Base-by-base conservation (phyloP, 106 monocot genomes). In the Vanilla planifolia region DNA sequence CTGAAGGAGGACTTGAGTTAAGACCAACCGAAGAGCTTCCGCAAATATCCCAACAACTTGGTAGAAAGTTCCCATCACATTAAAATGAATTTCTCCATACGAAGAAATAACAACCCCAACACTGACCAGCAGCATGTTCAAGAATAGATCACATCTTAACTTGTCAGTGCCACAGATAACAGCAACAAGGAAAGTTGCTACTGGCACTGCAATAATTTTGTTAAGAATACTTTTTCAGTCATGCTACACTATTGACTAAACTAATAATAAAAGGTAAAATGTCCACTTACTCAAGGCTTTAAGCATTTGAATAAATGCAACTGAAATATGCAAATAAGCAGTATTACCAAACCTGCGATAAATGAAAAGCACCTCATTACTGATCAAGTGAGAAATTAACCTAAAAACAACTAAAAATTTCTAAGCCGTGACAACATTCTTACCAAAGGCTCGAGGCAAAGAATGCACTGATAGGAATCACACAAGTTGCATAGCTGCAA, bases 381-480 rank as follows among this genome's bases (percentile, higher is more conserved):
- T n/a, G 21, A 19, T 47, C 5, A 30, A 19, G 56, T 15, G 33
- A 34, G 14, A 41, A 48, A 44, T 1, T 24, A 40, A 55, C 10
- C 2, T 17, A 57, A 19, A 57, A 20, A 17, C 33, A 17, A 9
- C 17, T 57, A 57, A 57, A 57, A 36, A 33, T 35, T 13, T n/a
- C 32, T 32, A 13, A 13, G 32, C 20, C 3, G 50, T 26, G 32
- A 32, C 51, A 55, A 21, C 20, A 45, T 23, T 32, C 87, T 73
- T 76, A 85, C 92, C 92, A 93, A 51, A 93, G 72, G 63, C 92
- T 93, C 26, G 92, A 80, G 4, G 92, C 92, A 71, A 93, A 93
- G 73, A 93, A 93, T n/a, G 92, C 92, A 77, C 92, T 93, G 3
- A 93, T 93, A 3, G 92, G 92, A 69, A 93, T 81, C 41, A 93